Percentiles rank a stretch among this genome's conserved stretches.
phyloP scores from a whole-genome alignment of 345 rosid species.

The Salix brachista region DNA sequence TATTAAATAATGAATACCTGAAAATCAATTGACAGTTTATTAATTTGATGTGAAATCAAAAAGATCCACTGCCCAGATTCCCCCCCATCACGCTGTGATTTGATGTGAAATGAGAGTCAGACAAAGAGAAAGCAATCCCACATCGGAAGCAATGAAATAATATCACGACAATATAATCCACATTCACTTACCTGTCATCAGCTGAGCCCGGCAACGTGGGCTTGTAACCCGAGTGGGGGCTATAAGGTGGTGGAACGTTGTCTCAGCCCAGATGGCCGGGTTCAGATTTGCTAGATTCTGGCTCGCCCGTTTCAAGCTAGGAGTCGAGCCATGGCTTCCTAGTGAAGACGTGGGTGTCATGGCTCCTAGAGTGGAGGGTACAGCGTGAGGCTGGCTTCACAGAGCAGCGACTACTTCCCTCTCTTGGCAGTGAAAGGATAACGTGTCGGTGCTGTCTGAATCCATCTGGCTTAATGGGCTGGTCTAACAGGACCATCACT shows the following conservation, averaged over 20 bases:
- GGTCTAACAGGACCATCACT: not conserved
- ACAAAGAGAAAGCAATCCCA: too few relatives aligned
- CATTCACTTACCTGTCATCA: rapidly evolving
- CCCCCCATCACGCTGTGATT: too few relatives aligned
- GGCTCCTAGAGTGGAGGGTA: slow-evolving; percentile 15
- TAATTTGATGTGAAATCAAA: too few relatives aligned
- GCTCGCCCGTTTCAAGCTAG: not conserved
- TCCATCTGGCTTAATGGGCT: too few relatives aligned
- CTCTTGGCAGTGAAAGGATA: too few relatives aligned
- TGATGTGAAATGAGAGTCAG: too few relatives aligned
- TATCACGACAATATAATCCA: rapidly evolving
- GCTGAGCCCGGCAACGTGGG: slow-evolving; percentile 16
- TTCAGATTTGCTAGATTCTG: not conserved
- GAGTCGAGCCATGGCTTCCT: slow-evolving; percentile 12
- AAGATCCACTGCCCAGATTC: too few relatives aligned
- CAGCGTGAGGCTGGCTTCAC: slow-evolving; percentile 38
- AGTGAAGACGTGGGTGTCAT: not conserved
- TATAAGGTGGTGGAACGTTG: not conserved
- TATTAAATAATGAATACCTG: too few relatives aligned
- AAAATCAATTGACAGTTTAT: too few relatives aligned
- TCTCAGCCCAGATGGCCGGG: not conserved
- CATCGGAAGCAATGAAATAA: too few relatives aligned
- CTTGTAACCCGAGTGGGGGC: slow-evolving; percentile 32
- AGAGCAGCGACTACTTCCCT: slow-evolving; percentile 4
- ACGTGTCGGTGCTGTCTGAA: too few relatives aligned